These are phyloP conservation scores for Phytophthora citrophthora DNA, from an alignment of 352 stramenopile genomes.

Conservation along the genomic window DNA sequence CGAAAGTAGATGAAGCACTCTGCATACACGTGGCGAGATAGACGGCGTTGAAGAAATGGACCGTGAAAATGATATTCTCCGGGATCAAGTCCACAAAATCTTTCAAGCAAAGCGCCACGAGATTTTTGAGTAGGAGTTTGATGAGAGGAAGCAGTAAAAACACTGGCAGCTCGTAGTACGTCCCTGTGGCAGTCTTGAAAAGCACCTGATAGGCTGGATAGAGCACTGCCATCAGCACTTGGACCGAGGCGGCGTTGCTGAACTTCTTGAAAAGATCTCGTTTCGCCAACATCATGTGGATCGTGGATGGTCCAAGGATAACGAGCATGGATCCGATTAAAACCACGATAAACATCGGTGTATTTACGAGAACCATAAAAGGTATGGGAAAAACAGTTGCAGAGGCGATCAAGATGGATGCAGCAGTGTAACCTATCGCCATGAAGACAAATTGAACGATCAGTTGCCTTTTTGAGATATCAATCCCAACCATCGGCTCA, in stretches of 20 bases:
- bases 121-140: slow-evolving; percentile 33
- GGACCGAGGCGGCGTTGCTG: neutral
- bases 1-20: slow-evolving; percentile 9
- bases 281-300: slow-evolving; percentile 11
- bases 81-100: slow-evolving; percentile 30
- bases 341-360: slow-evolving; percentile 5
- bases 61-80: slow-evolving; percentile 30
- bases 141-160: slow-evolving; percentile 32
- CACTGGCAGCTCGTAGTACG: slow-evolving; percentile 22
- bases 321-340: slow-evolving; percentile 3
- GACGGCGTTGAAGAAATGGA: slow-evolving; percentile 39
- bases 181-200: slow-evolving; percentile 16
- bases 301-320: neutral
- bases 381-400: slow-evolving; percentile 31
- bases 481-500: slow-evolving; percentile 5
- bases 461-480: slow-evolving; percentile 12
- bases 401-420: slow-evolving; percentile 7
- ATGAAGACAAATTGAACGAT: neutral
- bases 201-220: slow-evolving; percentile 35
- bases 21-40: slow-evolving; percentile 36
- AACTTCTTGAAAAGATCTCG: slow-evolving; percentile 14
- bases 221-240: slow-evolving; percentile 20
- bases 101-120: slow-evolving; percentile 13
- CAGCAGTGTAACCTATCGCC: slow-evolving; percentile 3
- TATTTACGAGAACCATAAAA: slow-evolving; percentile 22